phyloP scores from a whole-genome alignment of 352 stramenopile species.

The Pythium scleroteichum region DNA sequence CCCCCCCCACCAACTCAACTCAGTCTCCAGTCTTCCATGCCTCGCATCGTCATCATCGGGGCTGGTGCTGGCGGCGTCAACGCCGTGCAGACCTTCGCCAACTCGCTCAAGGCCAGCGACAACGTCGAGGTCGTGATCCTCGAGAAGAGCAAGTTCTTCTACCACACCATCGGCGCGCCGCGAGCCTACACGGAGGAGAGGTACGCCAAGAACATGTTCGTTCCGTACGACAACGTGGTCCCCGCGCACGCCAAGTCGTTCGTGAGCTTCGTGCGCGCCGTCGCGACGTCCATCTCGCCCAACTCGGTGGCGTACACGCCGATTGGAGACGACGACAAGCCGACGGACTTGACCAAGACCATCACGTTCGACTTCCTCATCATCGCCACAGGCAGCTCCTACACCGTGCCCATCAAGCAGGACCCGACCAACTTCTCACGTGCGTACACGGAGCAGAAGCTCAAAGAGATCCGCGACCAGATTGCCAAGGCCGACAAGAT shows the following conservation, averaged over 20 bases:
- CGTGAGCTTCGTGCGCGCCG: constrained; percentile 20
- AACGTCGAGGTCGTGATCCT: constrained; percentile 52
- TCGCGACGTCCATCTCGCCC: constrained; percentile 21
- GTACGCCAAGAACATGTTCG: constrained; percentile 34
- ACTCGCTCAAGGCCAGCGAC: constrained; percentile 34
- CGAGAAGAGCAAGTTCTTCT: constrained; percentile 58
- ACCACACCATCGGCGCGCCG: constrained; percentile 46
- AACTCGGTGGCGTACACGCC: constrained; percentile 43
- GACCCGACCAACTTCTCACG: constrained; percentile 20
- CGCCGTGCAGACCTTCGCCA: constrained; percentile 28
- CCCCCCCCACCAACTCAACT: no score
- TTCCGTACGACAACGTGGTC: constrained; percentile 64
- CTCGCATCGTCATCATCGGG: constrained; percentile 59
- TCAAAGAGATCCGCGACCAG: constrained; percentile 31
- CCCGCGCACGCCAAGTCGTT: constrained; percentile 18
- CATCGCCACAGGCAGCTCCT: constrained; percentile 59
- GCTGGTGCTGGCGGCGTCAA: constrained; percentile 49
- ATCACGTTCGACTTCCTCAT: constrained; percentile 64
- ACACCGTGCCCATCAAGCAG: constrained; percentile 61
- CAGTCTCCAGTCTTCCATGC: no score
- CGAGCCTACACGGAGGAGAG: constrained; percentile 56
- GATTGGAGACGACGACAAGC: constrained; percentile 35
- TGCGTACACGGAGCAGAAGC: constrained; percentile 31
- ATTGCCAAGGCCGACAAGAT: constrained; percentile 47
- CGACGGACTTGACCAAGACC: constrained; percentile 30